These are phyloP conservation scores for Pisolithus microcarpus DNA, from an alignment of 768 basidiomycete genomes.

Conservation along the genomic window DNA sequence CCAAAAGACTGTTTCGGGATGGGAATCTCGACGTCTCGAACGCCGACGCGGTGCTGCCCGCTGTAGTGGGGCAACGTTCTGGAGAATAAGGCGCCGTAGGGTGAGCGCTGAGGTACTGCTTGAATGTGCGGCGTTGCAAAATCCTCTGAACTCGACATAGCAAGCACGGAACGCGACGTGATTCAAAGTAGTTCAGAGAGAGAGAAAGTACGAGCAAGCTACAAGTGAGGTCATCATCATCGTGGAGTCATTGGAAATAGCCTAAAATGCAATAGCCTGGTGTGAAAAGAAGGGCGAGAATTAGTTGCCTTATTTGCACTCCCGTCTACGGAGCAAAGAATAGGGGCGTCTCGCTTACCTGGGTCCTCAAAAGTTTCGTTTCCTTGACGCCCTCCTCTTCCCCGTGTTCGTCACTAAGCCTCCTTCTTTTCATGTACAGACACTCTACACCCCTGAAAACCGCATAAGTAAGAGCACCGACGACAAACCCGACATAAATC, in stretches of 20 bases:
- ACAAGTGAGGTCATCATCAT: too few species aligned
- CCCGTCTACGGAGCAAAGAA: background rate
- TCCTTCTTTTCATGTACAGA: constrained; percentile 5
- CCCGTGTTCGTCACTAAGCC: background rate
- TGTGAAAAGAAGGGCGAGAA: too few species aligned
- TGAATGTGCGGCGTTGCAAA: background rate
- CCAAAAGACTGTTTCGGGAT: constrained; percentile 19
- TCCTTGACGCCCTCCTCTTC: constrained; percentile 3
- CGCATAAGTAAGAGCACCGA: constrained; percentile 26
- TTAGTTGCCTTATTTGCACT: too few species aligned
- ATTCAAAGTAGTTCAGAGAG: background rate
- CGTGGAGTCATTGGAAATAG: too few species aligned
- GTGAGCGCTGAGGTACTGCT: background rate
- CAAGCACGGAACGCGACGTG: too few species aligned
- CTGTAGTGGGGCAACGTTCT: constrained; percentile 25
- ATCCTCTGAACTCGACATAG: background rate
- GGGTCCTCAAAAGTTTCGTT: background rate
- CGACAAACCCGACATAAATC: constrained; percentile 33
- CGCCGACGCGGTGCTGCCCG: constrained; percentile 25
- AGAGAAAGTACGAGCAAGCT: background rate
- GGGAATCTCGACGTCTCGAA: constrained; percentile 27
- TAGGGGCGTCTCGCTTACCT: background rate
- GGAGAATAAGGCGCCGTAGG: constrained; percentile 15
- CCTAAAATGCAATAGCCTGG: too few species aligned
- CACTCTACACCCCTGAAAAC: constrained; percentile 25